Base-by-base conservation (phyloP, 805 yeast genomes). In the Yarrowia phangngaensis region DNA sequence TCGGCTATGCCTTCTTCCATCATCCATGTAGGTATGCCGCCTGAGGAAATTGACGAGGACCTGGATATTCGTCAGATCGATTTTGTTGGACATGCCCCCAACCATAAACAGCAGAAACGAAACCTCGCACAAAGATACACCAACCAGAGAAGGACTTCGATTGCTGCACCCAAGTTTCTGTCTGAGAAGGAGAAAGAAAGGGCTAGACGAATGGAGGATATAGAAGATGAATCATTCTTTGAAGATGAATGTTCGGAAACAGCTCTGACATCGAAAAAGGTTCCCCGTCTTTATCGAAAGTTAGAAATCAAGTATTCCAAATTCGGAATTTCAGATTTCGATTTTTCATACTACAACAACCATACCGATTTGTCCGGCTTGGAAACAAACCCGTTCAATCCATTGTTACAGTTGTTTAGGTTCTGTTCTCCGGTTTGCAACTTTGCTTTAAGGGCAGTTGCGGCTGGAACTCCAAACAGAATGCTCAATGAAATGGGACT, bases 261-360 rank as follows among this genome's bases (percentile, higher is more conserved):
- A 8, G 17, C 45, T 12, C n/a, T 24, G 20, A 26, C 45, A 12
- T 57, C 67, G 50, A 68, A 74, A 58, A 60, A 66, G 26, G 71
- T 79, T 1, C 95, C 96, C 1, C 80, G 81, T 46, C 84, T 89
- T 26, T 90, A 82, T 66, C 70, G 79, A 30, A 78, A 80, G 56
- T 69, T 86, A 35, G 84, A 82, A 52, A 84, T 90, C 48, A 75
- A 82, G 31, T 90, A 89, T 64, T 84, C 94, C 51, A 81, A 78
- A 58, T 90, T 87, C 64, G 98, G 98, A 20, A 88, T 92, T 22
- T 87, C 83, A 56, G 96, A 88, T 63, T 92, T 92, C 66, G 96
- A 90, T 66, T 90, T 92, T 62, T 80, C 76, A 48, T 82, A 80
- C 58, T 90, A 83, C 69, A 90, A 90, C 61, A 71, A 72, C 29